These are phyloP conservation scores for Solanum gandarillasii DNA, from an alignment of 257 asterid genomes.

Conservation along the genomic window DNA sequence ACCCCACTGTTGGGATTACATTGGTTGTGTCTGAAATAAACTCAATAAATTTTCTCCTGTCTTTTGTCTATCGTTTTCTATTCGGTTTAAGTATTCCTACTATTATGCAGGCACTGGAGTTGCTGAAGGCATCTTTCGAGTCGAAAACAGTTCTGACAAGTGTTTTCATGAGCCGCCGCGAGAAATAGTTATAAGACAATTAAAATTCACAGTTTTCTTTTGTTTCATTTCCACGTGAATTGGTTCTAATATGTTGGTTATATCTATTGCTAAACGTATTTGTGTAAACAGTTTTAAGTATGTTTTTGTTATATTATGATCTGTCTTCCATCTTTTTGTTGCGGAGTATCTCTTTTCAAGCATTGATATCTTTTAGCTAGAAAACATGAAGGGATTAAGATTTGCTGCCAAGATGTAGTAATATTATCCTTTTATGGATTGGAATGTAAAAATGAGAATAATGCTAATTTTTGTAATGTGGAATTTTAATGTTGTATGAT, in stretches of 20 bases:
- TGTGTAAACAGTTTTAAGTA: not conserved
- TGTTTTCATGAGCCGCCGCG: not conserved
- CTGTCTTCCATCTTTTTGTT: not conserved
- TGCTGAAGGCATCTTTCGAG: conserved; percentile 17
- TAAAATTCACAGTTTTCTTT: not conserved
- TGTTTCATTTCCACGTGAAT: not conserved
- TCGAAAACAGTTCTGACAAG: not conserved
- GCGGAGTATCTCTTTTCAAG: not conserved
- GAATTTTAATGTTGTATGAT: too few relatives aligned
- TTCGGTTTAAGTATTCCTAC: too few relatives aligned
- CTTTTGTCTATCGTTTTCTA: not conserved
- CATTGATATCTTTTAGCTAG: not conserved
- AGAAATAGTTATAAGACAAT: not conserved
- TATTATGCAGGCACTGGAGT: conserved; percentile 17
- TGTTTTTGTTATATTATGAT: not conserved
- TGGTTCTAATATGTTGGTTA: not conserved
- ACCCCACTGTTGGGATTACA: not conserved
- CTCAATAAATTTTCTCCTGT: not conserved
- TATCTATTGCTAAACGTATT: not conserved
- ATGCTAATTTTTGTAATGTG: not conserved
- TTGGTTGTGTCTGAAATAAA: not conserved
- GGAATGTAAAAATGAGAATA: not conserved
- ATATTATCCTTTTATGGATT: not conserved
- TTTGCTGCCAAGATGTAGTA: not conserved
- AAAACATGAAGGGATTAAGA: too few relatives aligned